phyloP scores from a whole-genome alignment of 179 eudicot genomes.

The Corrigiola litoralis region DNA sequence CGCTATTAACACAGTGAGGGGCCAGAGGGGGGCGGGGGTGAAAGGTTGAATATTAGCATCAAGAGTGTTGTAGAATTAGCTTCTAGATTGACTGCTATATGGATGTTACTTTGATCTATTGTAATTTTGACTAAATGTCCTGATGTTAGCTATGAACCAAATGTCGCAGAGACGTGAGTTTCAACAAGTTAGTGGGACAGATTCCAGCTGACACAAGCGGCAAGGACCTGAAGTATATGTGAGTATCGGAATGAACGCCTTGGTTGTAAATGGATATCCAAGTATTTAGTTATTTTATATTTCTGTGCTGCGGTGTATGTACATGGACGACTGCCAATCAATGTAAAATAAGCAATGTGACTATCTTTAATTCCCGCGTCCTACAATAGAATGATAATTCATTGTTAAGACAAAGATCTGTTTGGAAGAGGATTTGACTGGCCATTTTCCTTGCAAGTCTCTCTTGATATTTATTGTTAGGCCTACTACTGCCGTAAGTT shows the following conservation, averaged over 20 bases:
- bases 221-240: slow-evolving; percentile 50
- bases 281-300: not conserved
- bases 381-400: not conserved
- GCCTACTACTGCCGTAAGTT: too few species aligned
- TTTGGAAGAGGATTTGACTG: too few species aligned
- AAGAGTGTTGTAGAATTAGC: too few species aligned
- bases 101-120: not conserved
- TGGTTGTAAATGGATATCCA: not conserved
- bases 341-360: not conserved
- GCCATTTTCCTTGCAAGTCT: not conserved
- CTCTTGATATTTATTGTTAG: not conserved
- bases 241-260: slow-evolving; percentile 20
- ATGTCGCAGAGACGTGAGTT: slow-evolving; percentile 60
- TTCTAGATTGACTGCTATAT: not conserved
- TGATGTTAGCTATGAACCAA: slow-evolving; percentile 6
- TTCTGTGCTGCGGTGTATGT: not conserved
- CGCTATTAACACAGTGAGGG: too few species aligned
- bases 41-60: too few species aligned
- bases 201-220: slow-evolving; percentile 41
- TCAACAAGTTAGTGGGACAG: slow-evolving; percentile 51
- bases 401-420: not conserved
- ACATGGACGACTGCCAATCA: not conserved
- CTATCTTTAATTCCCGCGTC: not conserved
- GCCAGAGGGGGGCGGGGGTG: too few species aligned
- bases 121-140: not conserved